These are phyloP conservation scores for Yamadazyma scolyti DNA, from an alignment of 805 yeast genomes.

Conservation along the genomic window DNA sequence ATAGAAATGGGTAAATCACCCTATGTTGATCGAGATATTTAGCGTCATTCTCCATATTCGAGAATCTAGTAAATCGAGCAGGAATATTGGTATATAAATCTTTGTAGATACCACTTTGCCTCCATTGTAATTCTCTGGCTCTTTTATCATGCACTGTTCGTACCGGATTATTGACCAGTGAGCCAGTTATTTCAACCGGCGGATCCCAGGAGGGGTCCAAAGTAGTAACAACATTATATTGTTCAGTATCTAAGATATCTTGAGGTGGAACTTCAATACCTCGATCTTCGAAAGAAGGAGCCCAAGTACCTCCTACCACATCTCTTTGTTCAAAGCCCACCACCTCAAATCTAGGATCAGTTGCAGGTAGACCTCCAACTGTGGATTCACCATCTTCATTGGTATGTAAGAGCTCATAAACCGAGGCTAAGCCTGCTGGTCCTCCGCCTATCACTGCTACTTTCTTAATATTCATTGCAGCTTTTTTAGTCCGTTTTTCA, in stretches of 20 bases:
- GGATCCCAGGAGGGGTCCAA: conserved; percentile 15
- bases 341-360: conserved; percentile 7
- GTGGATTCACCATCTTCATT: conserved; percentile 17
- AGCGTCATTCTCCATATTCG: conserved; percentile 20
- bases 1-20: conserved; percentile 28
- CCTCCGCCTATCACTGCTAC: conserved; percentile 24
- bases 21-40: conserved; percentile 15
- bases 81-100: conserved; percentile 40
- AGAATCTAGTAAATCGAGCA: conserved; percentile 28
- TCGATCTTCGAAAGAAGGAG: conserved; percentile 17
- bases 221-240: conserved; percentile 27
- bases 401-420: conserved; percentile 26
- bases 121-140: conserved; percentile 27
- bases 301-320: conserved; percentile 43
- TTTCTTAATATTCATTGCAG: too few relatives aligned
- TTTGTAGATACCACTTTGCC: conserved; percentile 30
- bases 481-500: too few relatives aligned
- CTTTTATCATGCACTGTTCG: not conserved
- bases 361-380: not conserved
- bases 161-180: conserved; percentile 17
- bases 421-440: conserved; percentile 28
- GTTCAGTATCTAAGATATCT: conserved; percentile 17
- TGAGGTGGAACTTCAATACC: conserved; percentile 12
- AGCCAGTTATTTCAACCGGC: conserved; percentile 12
- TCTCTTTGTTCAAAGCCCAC: conserved; percentile 34